phyloP scores from a whole-genome alignment of 805 yeast species.

The Soucietia sequanensis region DNA sequence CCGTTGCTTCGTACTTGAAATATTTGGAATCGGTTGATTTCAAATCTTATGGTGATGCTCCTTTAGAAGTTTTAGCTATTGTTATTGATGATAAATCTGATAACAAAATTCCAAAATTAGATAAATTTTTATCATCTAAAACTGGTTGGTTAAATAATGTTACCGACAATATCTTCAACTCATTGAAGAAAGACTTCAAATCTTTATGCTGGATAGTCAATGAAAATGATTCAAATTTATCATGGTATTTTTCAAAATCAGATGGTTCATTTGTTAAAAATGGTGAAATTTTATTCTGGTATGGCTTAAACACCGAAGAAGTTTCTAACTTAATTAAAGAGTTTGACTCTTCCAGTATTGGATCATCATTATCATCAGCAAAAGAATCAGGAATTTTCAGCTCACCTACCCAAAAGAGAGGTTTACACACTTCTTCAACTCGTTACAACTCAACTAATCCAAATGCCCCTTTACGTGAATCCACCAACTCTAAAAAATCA shows the following conservation, averaged over 20 bases:
- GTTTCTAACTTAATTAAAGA: conserved; percentile 63
- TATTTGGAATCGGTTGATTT: conserved; percentile 60
- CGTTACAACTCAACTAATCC: conserved; percentile 50
- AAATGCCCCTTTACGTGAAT: conserved; percentile 69
- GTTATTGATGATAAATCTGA: conserved; percentile 56
- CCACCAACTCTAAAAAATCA: conserved; percentile 59
- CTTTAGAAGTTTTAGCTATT: conserved; percentile 89
- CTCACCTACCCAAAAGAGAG: conserved; percentile 49
- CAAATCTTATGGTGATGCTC: conserved; percentile 91
- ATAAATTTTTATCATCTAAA: conserved; percentile 82
- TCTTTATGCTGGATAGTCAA: conserved; percentile 83
- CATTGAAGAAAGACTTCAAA: conserved; percentile 71
- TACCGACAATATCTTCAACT: conserved; percentile 87
- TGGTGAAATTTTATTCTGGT: conserved; percentile 93
- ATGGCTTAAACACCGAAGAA: conserved; percentile 71
- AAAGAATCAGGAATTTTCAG: conserved; percentile 49
- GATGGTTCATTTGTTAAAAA: conserved; percentile 91
- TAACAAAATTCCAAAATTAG: conserved; percentile 60
- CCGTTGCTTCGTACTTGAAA: conserved; percentile 81
- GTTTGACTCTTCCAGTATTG: conserved; percentile 35
- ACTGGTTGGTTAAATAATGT: conserved; percentile 98
- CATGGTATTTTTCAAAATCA: conserved; percentile 90
- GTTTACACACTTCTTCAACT: conserved; percentile 40
- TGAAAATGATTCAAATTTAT: conserved; percentile 85
- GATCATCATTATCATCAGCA: conserved; percentile 35